Percentiles rank a stretch among this genome's conserved stretches.
Conservation (phyloP, 352 stramenopile genomes). For the Phytophthora niederhauseri region DNA sequence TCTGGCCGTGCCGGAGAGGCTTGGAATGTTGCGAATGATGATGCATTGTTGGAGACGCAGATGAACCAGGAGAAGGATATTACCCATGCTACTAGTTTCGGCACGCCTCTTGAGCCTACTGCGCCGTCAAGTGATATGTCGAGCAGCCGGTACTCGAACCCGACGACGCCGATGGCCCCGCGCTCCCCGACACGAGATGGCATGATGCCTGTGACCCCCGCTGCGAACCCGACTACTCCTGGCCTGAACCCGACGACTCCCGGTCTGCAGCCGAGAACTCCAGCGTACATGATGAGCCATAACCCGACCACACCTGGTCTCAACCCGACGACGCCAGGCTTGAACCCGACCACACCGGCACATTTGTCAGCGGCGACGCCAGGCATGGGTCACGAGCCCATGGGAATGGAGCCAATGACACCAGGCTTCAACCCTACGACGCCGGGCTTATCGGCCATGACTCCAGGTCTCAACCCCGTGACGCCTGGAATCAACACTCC, state of each 20-base stretch:
- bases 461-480: constrained; percentile 78
- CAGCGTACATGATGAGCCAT: constrained; percentile 79
- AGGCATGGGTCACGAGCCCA: constrained; percentile 69
- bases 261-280: constrained; percentile 75
- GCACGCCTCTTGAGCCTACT: constrained; percentile 79
- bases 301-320: constrained; percentile 82
- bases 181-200: constrained; percentile 68
- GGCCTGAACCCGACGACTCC: constrained; percentile 85
- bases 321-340: constrained; percentile 78
- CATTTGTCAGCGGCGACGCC: constrained; percentile 76
- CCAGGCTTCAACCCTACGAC: constrained; percentile 89
- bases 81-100: constrained; percentile 88
- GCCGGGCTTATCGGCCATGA: constrained; percentile 79
- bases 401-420: constrained; percentile 88
- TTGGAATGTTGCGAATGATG: constrained; percentile 90
- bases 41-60: constrained; percentile 83
- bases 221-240: constrained; percentile 74
- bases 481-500: constrained; percentile 84
- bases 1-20: constrained; percentile 66
- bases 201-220: constrained; percentile 73
- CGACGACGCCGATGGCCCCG: constrained; percentile 59
- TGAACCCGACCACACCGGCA: constrained; percentile 77
- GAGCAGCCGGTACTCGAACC: constrained; percentile 57
- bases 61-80: constrained; percentile 92
- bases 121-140: constrained; percentile 69